Evolutionary conservation across 2,329 filamentous ascomycete species (phyloP), one percentile per base, ranked within the genome.

Genomic region (Aspergillus novofumigatus): DNA sequence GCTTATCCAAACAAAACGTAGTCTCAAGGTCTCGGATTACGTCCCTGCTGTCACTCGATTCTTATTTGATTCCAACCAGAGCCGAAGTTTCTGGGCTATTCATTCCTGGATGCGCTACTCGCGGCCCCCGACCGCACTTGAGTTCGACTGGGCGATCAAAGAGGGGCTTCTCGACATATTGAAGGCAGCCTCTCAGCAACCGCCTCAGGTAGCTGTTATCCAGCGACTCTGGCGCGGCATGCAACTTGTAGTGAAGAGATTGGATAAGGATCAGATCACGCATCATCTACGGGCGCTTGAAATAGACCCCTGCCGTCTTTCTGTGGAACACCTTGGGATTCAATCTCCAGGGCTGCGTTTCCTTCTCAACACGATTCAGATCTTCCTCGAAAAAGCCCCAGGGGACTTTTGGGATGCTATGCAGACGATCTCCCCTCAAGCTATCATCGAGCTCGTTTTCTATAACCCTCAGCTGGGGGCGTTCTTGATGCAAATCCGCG

Each of bases 381-480:
- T 79, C 11, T 81, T 97, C 17, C 78, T 97, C 53, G 83, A 87
- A 62, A 92, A 90, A 65, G 88, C 90, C 0, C 83, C 91, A 0
- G 83, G 83, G 54, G 89, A 90, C 48, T 94, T 97, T 65, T 97
- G 93, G 93, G 88, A 91, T 65, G 88, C 91, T 1, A 88, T 96
- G 76, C 87, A 89, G 52, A 85, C 91, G 29, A 90, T 93, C 52
- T 88, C 90, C 0, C 88, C 91, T 3, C 86, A 87, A 45, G 86
- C 88, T 35, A 85, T 97, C 50, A 85, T 91, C n/a, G 92, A 97
- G 69, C 84, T 92, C 61, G 84, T 96, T 47, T 90, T 94, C 65
- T 84, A 83, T 57, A 92, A 89, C 60, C 86, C 87, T 8, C 84
- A 86, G 60, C 86, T 87, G 14, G 77, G 86, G 47, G 78, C 82